A percentile compares a stretch with the other conserved stretches of the same genome.
phyloP scores from a whole-genome alignment of 495 filamentous ascomycete genomes.

The Cladorrhinum samala region DNA sequence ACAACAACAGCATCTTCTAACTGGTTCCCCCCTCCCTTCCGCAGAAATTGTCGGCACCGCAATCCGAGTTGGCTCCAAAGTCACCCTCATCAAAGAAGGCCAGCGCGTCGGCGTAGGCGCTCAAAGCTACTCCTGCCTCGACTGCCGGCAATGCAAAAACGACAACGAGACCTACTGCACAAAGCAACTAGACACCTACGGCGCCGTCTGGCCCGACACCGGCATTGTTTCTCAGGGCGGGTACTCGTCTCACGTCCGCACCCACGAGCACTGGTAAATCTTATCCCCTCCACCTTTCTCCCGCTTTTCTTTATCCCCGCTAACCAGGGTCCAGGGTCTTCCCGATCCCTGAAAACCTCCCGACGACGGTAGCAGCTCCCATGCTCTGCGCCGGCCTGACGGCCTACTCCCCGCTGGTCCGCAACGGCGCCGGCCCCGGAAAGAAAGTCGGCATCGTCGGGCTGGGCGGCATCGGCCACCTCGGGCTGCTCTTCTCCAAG shows the following conservation, averaged over 20 bases:
- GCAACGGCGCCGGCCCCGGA: conserved; percentile 67
- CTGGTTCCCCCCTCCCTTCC: no score
- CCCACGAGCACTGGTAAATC: conserved; percentile 48
- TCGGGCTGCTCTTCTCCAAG: conserved; percentile 64
- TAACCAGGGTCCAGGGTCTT: conserved; percentile 50
- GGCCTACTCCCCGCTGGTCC: conserved; percentile 68
- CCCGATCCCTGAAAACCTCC: conserved; percentile 70
- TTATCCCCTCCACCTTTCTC: background rate
- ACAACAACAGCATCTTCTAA: no score
- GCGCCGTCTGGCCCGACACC: conserved; percentile 48
- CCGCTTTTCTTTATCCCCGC: background rate
- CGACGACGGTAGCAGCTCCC: conserved; percentile 63
- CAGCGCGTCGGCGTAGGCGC: conserved; percentile 54
- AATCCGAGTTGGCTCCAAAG: conserved; percentile 50
- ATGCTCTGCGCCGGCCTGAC: conserved; percentile 90
- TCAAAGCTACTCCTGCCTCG: conserved; percentile 48
- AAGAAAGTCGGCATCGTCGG: conserved; percentile 75
- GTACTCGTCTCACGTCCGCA: conserved; percentile 48
- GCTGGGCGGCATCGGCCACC: conserved; percentile 67
- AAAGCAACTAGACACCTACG: conserved; percentile 52
- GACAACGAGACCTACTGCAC: conserved; percentile 55
- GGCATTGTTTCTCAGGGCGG: conserved; percentile 50
- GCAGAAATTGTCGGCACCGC: conserved; percentile 44
- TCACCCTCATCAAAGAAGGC: conserved; percentile 49
- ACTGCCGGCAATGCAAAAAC: conserved; percentile 52